Conservation (phyloP, 805 yeast species). For the Barnettozyma salicaria region DNA sequence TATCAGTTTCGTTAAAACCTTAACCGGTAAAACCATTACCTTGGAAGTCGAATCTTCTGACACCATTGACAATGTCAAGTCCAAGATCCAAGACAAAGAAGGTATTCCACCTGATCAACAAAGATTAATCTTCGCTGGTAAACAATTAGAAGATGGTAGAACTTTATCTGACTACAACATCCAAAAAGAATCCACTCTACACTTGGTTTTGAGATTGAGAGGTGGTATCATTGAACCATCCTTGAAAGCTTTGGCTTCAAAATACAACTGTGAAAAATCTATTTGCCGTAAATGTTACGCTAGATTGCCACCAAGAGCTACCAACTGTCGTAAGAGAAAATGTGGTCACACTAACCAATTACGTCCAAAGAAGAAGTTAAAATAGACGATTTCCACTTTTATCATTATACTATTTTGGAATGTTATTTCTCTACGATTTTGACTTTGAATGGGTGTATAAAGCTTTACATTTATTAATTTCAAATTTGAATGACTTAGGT, state of each 20-base stretch:
- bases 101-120: conserved; percentile 99
- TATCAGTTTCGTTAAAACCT: conserved; percentile 68
- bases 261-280: conserved; percentile 99
- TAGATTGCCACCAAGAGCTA: conserved; percentile 99
- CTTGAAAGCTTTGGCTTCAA: conserved; percentile 97
- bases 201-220: conserved; percentile 94
- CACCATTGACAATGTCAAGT: conserved; percentile 97
- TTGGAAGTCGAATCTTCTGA: conserved; percentile 98
- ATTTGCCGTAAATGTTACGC: conserved; percentile 99
- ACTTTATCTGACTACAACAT: conserved; percentile 99
- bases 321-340: conserved; percentile 99
- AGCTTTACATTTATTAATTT: conserved; percentile 3
- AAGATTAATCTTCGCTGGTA: conserved; percentile 99
- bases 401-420: conserved; percentile 8
- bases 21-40: conserved; percentile 93
- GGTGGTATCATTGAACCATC: conserved; percentile 99
- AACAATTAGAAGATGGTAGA: conserved; percentile 99
- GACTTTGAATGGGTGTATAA: conserved; percentile 1
- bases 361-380: conserved; percentile 99
- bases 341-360: conserved; percentile 99
- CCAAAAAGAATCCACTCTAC: conserved; percentile 98
- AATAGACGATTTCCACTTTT: conserved; percentile 52
- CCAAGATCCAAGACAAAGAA: conserved; percentile 98
- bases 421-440: conserved; percentile 7
- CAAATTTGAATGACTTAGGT: conserved; percentile 9